phyloP scores from a whole-genome alignment of 208 protist genomes.

The Crithidia brevicula region DNA sequence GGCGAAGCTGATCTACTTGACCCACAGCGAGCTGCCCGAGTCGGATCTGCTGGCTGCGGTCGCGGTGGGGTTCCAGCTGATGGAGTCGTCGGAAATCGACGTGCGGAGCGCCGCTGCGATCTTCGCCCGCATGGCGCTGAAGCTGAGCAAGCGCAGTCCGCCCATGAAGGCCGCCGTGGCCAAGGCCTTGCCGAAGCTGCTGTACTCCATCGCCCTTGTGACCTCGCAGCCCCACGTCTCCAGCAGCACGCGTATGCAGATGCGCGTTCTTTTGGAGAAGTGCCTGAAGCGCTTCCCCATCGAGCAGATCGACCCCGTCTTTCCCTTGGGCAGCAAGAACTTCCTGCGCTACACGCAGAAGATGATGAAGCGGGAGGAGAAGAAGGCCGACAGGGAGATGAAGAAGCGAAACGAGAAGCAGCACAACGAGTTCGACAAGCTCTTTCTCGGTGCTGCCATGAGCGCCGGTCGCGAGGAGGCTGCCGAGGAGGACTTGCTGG shows the following conservation, averaged over 20 bases:
- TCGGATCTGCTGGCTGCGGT: slow-evolving; percentile 67
- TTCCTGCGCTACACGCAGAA: slow-evolving; percentile 87
- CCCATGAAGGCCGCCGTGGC: slow-evolving; percentile 55
- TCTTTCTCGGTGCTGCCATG: slow-evolving; percentile 76
- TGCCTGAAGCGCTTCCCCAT: slow-evolving; percentile 84
- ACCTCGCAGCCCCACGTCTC: slow-evolving; percentile 83
- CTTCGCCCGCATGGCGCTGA: slow-evolving; percentile 85
- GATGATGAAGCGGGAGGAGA: slow-evolving; percentile 84
- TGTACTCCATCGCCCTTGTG: slow-evolving; percentile 79
- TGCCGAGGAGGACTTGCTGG: slow-evolving; percentile 70
- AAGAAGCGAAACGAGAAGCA: slow-evolving; percentile 57
- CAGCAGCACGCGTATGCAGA: slow-evolving; percentile 80
- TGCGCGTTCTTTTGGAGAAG: slow-evolving; percentile 85
- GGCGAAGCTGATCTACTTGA: slow-evolving; percentile 84
- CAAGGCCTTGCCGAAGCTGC: slow-evolving; percentile 67
- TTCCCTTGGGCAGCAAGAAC: slow-evolving; percentile 85
- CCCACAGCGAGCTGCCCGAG: slow-evolving; percentile 64
- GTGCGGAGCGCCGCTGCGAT: slow-evolving; percentile 76
- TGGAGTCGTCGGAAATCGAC: slow-evolving; percentile 70
- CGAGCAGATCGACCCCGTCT: slow-evolving; percentile 77
- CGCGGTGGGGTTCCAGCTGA: slow-evolving; percentile 73
- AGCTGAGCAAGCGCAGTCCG: slow-evolving; percentile 77
- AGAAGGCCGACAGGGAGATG: slow-evolving; percentile 72
- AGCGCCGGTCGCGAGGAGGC: slow-evolving; percentile 57
- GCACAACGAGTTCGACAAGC: slow-evolving; percentile 80